These are phyloP conservation scores for Dryas drummondii DNA, from an alignment of 306 rosid genomes.

Conservation along the genomic window DNA sequence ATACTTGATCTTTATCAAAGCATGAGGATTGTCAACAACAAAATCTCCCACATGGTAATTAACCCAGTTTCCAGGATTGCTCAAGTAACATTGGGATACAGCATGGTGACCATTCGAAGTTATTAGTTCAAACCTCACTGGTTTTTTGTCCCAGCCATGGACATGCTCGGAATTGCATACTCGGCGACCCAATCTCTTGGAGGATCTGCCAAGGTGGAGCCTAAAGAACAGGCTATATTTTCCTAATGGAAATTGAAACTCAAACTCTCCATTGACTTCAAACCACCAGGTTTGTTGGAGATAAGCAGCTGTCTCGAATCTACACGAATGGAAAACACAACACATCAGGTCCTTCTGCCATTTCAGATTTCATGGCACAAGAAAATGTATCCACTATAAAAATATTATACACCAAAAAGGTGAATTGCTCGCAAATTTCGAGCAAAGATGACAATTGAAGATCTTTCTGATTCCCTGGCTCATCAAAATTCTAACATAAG, in stretches of 20 bases:
- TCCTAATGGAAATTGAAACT: constrained; percentile 76
- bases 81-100: constrained; percentile 55
- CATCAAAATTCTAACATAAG: constrained; percentile 10
- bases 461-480: constrained; percentile 7
- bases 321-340: constrained; percentile 21
- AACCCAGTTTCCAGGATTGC: constrained; percentile 67
- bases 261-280: constrained; percentile 73
- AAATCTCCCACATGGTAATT: constrained; percentile 73
- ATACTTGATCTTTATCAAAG: constrained; percentile 62
- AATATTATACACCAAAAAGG: not conserved
- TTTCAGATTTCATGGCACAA: not conserved
- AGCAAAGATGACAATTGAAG: not conserved
- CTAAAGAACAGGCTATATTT: constrained; percentile 63
- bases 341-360: constrained; percentile 8
- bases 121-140: constrained; percentile 63
- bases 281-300: constrained; percentile 98
- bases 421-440: not conserved
- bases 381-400: not conserved
- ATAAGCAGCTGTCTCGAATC: constrained; percentile 84
- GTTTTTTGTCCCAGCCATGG: constrained; percentile 86
- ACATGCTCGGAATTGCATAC: constrained; percentile 59
- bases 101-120: constrained; percentile 71
- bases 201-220: constrained; percentile 71
- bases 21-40: constrained; percentile 43
- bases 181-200: constrained; percentile 69